Evolutionary conservation across 2,329 filamentous ascomycete species (phyloP).

Genomic region (Coniochaeta sp.): DNA sequence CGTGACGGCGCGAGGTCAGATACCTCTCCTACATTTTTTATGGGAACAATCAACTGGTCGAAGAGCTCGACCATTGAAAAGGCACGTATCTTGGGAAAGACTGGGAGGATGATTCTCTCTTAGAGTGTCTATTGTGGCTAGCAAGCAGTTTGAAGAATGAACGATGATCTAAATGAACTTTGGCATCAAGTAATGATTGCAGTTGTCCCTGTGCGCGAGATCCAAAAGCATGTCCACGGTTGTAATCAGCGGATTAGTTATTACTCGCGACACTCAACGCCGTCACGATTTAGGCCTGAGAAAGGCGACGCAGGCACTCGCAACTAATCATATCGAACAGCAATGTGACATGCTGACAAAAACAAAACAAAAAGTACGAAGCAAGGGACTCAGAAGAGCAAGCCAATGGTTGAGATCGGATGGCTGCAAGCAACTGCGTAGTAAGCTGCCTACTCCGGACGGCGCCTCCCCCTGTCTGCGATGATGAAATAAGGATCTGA

Average conservation of each 20-base stretch:
- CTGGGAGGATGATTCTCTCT: neutral
- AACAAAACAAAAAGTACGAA: neutral
- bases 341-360: neutral
- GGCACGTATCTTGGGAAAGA: neutral
- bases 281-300: too few species aligned
- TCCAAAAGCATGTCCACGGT: neutral
- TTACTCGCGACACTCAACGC: neutral
- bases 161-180: neutral
- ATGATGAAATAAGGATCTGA: slow-evolving; percentile 1
- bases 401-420: too few species aligned
- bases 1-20: neutral
- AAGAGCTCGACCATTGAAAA: slow-evolving; percentile 2
- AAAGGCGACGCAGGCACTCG: neutral
- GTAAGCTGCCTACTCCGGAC: too few species aligned
- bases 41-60: slow-evolving; percentile 1
- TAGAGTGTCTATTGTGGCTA: neutral
- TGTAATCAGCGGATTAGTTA: neutral
- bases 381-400: too few species aligned
- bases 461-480: neutral
- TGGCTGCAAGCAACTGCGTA: too few species aligned
- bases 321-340: neutral
- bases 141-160: neutral
- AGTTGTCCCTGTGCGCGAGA: neutral
- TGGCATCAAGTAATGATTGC: neutral
- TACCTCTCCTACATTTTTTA: neutral